Base-by-base conservation (phyloP, 306 rosid species). In the Rosa chinensis region DNA sequence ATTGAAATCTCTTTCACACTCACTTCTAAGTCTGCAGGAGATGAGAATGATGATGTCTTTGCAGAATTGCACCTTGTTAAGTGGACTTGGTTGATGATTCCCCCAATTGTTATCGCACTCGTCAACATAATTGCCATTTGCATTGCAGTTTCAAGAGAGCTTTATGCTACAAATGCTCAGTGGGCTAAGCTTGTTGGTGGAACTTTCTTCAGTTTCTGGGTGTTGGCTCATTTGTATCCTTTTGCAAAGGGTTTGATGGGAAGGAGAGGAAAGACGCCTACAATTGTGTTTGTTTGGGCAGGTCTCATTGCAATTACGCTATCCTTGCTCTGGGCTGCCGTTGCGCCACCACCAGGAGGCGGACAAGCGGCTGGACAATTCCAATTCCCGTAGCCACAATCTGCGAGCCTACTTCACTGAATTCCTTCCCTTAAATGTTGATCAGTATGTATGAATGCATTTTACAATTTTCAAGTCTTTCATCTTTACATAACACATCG, bases 241-340 rank as follows among this genome's bases (percentile, higher is more conserved):
- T 88, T 88, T 77, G 89, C 89, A 2, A 88, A 85, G 58, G 89
- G 91, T 55, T 74, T 88, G 80, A 88, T 88, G 91, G 91, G 91
- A 8, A 78, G 91, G 72, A 78, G 89, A 79, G 83, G 89, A 20
- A 85, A 81, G 74, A 88, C 91, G 1, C 91, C 91, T 8, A 88
- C 91, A 13, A 83, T 88, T 47, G 89, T 88, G 43, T 85, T 85
- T 17, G 91, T 88, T 9, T 85, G 91, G 91, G 80, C 89, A 5
- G 91, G 91, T 61, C 85, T 88, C 28, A 88, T 88, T 42, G 89
- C 89, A 4, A 88, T 88, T 17, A 88, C 91, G 12, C 87, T 88
- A 3, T 88, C 91, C 48, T 66, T 88, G 88, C 83, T 88, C 39
- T 88, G 88, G 88, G 47, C 84, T 62, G 86, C 91, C 59, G 59